Evolutionary conservation across 2,329 filamentous ascomycete species (phyloP).

Genomic region (Pseudocercospora musae): DNA sequence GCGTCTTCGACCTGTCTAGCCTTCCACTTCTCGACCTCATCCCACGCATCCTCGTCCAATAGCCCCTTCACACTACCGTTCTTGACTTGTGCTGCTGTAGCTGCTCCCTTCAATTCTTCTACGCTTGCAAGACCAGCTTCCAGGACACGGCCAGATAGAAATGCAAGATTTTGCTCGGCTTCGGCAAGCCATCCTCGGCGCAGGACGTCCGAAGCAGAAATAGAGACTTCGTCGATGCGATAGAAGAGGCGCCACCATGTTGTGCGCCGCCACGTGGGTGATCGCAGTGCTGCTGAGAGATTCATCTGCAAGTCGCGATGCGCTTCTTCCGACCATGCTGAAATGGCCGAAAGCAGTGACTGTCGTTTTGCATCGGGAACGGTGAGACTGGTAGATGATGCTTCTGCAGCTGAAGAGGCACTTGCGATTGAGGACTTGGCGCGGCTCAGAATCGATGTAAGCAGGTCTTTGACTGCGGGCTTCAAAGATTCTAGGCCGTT

Average conservation of each 20-base stretch:
- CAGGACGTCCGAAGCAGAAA: conserved; percentile 77
- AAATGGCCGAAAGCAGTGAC: conserved; percentile 58
- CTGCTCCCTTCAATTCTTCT: conserved; percentile 24
- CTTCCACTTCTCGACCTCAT: conserved; percentile 17
- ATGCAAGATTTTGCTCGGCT: conserved; percentile 79
- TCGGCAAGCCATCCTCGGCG: conserved; percentile 71
- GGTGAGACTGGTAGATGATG: conserved; percentile 30
- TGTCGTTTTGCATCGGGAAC: conserved; percentile 45
- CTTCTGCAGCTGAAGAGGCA: conserved; percentile 44
- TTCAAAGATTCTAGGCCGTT: too few species aligned
- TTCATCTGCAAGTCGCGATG: conserved; percentile 80
- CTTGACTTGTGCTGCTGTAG: conserved; percentile 9
- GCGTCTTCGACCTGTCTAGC: conserved; percentile 3
- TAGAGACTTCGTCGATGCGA: conserved; percentile 86
- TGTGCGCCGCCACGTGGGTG: conserved; percentile 73
- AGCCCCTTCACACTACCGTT: conserved; percentile 10
- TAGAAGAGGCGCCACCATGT: conserved; percentile 95
- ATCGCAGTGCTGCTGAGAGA: conserved; percentile 72
- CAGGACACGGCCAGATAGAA: conserved; percentile 71
- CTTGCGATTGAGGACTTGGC: conserved; percentile 50
- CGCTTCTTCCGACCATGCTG: conserved; percentile 71
- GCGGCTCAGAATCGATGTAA: conserved; percentile 63
- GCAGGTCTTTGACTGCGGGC: conserved; percentile 61
- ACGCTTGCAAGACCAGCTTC: conserved; percentile 54
- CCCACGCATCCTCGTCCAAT: conserved; percentile 7